Evolutionary conservation across 768 basidiomycete genomes (phyloP), one percentile per base, ranked within the genome.

Genomic region (Symmetrospora coprosmae): DNA sequence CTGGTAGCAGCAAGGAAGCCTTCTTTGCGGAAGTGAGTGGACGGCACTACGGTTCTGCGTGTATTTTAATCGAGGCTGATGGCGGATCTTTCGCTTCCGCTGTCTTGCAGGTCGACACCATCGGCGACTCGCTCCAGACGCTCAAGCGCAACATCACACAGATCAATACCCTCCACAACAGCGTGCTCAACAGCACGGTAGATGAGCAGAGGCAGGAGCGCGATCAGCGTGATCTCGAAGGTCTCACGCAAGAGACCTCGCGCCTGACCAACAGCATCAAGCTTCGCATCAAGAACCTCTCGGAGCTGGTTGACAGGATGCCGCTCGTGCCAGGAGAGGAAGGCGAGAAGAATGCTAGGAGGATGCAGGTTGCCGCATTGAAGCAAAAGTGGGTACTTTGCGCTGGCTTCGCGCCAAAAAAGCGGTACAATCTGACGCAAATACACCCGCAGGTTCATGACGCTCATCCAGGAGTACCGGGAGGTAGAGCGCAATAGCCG

Each of bases 401-500:
- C 47, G n/a, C 38, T 7, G 7, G 23, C 38, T 5, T 7, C 19
- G 7, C 6, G 8, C 5, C 38, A 3, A 9, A 6, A 25, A 35
- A 11, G 25, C 5, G 21, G 17, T 21, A 33, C 25, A 4, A 31
- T 8, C 30, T 31, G 30, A 35, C 33, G 33, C 38, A 31, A 25
- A 11, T 5, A 6, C 19, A 9, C 37, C 11, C n/a, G 9, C 55
- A 68, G 70, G 40, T 77, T 77, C 68, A 73, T 73, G 63, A 67
- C 72, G 23, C 66, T 73, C 40, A 66, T 77, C 43, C 72, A 76
- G 49, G 73, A 75, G 66, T 76, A 77, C 66, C 74, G 75, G 67
- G 65, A 70, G 23, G 73, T 76, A 25, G 76, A 77, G 68, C 73
- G 75, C 68, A 72, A 74, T 66, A 73, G 71, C 50, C 69, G 76